Base-by-base conservation (phyloP, 345 rosid species). In the Raphanus raphanistrum region DNA sequence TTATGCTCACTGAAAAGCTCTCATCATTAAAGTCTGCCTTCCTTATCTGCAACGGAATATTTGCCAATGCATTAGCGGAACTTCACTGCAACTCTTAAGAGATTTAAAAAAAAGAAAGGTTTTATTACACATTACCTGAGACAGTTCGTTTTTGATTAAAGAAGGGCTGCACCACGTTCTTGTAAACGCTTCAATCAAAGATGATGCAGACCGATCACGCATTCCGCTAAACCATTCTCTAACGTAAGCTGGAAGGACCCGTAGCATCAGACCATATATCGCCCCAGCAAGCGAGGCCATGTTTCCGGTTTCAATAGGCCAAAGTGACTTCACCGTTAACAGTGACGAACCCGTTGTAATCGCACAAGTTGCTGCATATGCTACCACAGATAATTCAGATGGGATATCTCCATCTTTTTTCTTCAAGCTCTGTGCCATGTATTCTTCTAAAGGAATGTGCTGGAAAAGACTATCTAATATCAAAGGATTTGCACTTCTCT, bases 151-250 rank as follows among this genome's bases (percentile, higher is more conserved):
- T 60, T 84, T 83, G 78, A 92, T 84, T 72, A 94, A 78, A 73
- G 87, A 87, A 78, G 98, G 97, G 79, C 98, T 94, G 85, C 98
- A 94, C 97, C 97, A 92, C 64, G 89, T 75, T 85, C 89, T 88
- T 54, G 98, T 90, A 82, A 92, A 94, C 69, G 91, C 80, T 85
- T 94, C 98, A 48, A 92, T 86, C 43, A 73, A 67, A 67, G 87
- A 85, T 77, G 88, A 87, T 17, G 80, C 64, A 48, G 94, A 87
- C 10, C 96, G 98, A 77, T 92, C 98, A 68, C 97, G 98, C 45
- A 94, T 78, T 66, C 88, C 87, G 50, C 86, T 84, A 75, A 92
- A 94, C 98, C 98, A 94, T 17, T 85, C 87, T 81, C 98, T 88
- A 58, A 94, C 98, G 70, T 88, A 94, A 64, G 98, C 97, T 68